Base-by-base conservation (phyloP, 1,284 basidiomycete species). In the Lentinula novae-zelandiae region DNA sequence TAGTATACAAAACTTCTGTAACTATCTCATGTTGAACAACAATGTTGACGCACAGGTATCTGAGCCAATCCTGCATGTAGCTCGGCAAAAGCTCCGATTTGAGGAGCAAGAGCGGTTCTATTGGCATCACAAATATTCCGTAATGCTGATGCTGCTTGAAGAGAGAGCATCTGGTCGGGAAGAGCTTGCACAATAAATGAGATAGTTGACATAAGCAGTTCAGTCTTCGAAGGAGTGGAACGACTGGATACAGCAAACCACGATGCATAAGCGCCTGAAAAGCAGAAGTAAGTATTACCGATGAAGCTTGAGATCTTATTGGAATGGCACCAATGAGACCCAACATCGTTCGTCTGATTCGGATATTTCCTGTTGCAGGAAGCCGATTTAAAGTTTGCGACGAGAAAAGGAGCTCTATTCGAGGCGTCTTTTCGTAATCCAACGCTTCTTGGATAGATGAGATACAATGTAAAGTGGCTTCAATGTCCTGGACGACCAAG, bases 41-140 rank as follows among this genome's bases (percentile, higher is more conserved):
- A 52, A 22, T 15, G 58, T 54, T 3, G 10, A 77, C 87, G 64
- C 66, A 93, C 92, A 2, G 89, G 89, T 60, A 95, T 86, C 15
- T 80, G 80, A 8, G 81, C 84, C 58, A 95, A 74, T 39, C 87
- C 84, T 1, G 88, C 86, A 73, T 95, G 91, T 59, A 96, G 73
- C 64, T 90, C 85, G 3, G 87, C 90, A 71, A 96, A 96, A 0
- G 92, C 90, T 2, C 79, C 81, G 51, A 96, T 93, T 67, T 93
- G 92, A 12, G 86, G 83, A 0, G 92, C 91, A 5, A 96, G 78
- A 22, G 87, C 89, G 15, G 78, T 79, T 44, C 94, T 79, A 71
- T 96, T 96, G 22, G 91, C 86, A 72, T 96, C 93, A 68, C 94
- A 96, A 4, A 96, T 73, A 62, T 93, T 89, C 46, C 92, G 86